These are phyloP conservation scores for Pseudozyma sp. DNA, from an alignment of 1,284 basidiomycete species.

Conservation along the genomic window DNA sequence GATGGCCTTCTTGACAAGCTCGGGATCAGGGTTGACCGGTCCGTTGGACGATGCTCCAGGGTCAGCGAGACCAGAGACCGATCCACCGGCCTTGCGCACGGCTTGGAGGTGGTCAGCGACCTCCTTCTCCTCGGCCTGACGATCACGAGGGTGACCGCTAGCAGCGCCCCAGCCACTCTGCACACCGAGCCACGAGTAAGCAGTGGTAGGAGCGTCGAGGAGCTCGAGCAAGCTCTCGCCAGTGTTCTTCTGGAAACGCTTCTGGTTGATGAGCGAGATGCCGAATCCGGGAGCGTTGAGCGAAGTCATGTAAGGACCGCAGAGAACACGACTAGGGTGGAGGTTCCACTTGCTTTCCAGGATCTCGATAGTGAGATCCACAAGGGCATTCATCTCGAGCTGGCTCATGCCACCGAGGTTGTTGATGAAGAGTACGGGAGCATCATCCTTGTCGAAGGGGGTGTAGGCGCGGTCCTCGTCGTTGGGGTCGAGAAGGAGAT, in stretches of 20 bases:
- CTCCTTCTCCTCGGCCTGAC: conserved; percentile 62
- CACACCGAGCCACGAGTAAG: conserved; percentile 70
- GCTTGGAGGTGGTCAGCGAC: conserved; percentile 53
- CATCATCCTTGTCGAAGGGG: conserved; percentile 71
- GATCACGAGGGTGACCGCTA: conserved; percentile 59
- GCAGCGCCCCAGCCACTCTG: conserved; percentile 58
- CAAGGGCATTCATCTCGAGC: conserved; percentile 73
- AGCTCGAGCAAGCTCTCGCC: conserved; percentile 69
- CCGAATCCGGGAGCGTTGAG: conserved; percentile 72
- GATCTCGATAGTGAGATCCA: conserved; percentile 71
- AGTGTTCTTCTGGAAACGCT: conserved; percentile 68
- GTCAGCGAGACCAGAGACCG: conserved; percentile 58
- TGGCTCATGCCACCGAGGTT: conserved; percentile 75
- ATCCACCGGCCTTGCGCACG: conserved; percentile 59
- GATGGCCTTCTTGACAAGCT: conserved; percentile 65
- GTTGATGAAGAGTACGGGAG: conserved; percentile 72
- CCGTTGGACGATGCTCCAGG: conserved; percentile 53
- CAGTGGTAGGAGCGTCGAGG: conserved; percentile 71
- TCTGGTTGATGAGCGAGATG: conserved; percentile 71
- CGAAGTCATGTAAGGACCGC: conserved; percentile 71
- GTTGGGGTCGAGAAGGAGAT: conserved; percentile 69
- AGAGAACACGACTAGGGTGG: conserved; percentile 70
- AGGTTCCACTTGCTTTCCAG: conserved; percentile 69
- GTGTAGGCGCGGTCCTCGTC: conserved; percentile 69
- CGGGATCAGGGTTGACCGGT: conserved; percentile 57